Evolutionary conservation across 192 early-diverging fungal genomes (phyloP), one percentile per base, ranked within the genome.

Genomic region (Jimgerdemannia flammicorona): DNA sequence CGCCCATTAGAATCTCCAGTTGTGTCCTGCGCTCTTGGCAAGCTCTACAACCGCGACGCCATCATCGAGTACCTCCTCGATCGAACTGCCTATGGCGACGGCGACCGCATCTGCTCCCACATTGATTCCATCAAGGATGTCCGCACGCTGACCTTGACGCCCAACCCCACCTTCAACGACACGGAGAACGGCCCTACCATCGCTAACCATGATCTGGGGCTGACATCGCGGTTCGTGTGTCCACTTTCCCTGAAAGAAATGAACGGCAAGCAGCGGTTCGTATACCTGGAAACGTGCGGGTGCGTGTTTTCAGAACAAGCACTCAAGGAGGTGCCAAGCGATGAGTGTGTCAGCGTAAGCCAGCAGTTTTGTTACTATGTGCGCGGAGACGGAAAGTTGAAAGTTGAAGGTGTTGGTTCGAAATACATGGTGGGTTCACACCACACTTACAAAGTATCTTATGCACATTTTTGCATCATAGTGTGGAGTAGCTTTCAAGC

Each of bases 221-320:
- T 85, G 19, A 81, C 79, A 42, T 75, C 85, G 19, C 83, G 83
- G 63, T 96, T 88, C 72, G 82, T 91, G 43, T 96, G 95, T 76
- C 95, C 95, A 4, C 84, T 96, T 29, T 90, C 95, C 0, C 81
- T 89, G 78, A 90, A 91, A 72, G 94, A 95, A 79, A 95, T 95
- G 94, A 95, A 92, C 78, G 94, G 93, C 8, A 93, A 93, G 75
- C 83, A 84, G 69, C 83, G 89, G 41, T 91, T 85, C 80, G 85
- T 91, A 19, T 88, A 88, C 80, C 66, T 91, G 40, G 78, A 82
- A 20, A 84, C 84, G 4, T 95, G 94, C 83, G 95, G 95, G 3
- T 93, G 92, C 77, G 94, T 91, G 6, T 79, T 96, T 80, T 89
- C 94, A 11, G 91, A 92, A 67, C 87, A 91, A 70, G 93, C 93